Evolutionary conservation across 345 rosid genomes (phyloP).

Genomic region (Citrus reticulata): DNA sequence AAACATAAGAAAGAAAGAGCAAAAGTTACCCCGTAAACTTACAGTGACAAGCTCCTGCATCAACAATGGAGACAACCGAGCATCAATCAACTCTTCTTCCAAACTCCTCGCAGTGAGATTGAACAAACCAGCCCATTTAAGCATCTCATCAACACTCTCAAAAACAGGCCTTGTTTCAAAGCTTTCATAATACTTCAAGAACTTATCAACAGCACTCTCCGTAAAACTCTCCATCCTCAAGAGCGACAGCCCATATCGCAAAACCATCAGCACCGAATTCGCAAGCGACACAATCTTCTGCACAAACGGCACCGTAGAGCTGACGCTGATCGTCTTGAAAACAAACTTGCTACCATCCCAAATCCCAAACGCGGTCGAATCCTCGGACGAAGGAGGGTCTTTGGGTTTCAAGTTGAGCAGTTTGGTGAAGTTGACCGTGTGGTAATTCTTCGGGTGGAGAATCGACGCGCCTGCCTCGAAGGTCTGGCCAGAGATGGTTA

Average conservation of each 20-base stretch:
- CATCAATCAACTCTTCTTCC: constrained; percentile 47
- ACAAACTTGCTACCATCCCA: constrained; percentile 74
- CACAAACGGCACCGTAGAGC: constrained; percentile 34
- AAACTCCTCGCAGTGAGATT: constrained; percentile 62
- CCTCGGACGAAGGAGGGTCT: constrained; percentile 46
- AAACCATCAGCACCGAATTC: constrained; percentile 50
- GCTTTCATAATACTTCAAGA: constrained; percentile 73
- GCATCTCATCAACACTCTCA: constrained; percentile 82
- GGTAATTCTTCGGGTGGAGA: constrained; percentile 82
- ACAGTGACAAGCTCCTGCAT: constrained; percentile 73
- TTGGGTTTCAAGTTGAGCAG: constrained; percentile 41
- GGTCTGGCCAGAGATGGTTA: constrained; percentile 48
- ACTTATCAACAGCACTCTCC: constrained; percentile 54
- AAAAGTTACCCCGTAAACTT: constrained; percentile 22
- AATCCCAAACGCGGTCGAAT: constrained; percentile 52
- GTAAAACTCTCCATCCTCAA: constrained; percentile 63
- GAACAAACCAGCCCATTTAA: constrained; percentile 78
- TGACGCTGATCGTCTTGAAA: constrained; percentile 49
- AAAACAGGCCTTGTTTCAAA: constrained; percentile 66
- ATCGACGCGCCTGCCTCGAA: constrained; percentile 94
- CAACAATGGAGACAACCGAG: constrained; percentile 51
- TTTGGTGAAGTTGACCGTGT: constrained; percentile 58
- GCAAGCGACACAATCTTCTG: constrained; percentile 56
- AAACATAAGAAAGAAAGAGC: background rate
- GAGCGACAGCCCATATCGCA: constrained; percentile 79